These are phyloP conservation scores for Diaporthe ampelina DNA, from an alignment of 2,329 filamentous ascomycete species.

Conservation along the genomic window DNA sequence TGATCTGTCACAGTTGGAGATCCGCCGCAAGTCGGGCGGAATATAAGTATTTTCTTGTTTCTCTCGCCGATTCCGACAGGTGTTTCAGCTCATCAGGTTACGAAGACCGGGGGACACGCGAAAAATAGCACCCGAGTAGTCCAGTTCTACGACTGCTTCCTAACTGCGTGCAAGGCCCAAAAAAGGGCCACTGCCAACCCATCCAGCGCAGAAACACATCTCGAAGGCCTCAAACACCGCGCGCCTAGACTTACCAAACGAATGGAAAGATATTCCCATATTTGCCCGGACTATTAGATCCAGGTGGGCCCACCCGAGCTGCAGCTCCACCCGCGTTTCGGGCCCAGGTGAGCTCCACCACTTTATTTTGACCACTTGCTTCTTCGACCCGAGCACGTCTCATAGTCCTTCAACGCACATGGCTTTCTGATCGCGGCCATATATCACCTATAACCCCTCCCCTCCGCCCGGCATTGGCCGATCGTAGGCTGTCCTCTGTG, in stretches of 20 bases:
- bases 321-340: conserved; percentile 25
- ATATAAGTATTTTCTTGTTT: not conserved
- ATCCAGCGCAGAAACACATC: not conserved
- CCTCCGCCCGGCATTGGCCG: too few relatives aligned
- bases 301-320: conserved; percentile 16
- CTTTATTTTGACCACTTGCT: conserved; percentile 36
- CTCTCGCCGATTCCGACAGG: not conserved
- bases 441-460: not conserved
- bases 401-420: not conserved
- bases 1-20: too few relatives aligned
- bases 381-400: not conserved
- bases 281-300: not conserved
- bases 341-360: conserved; percentile 24
- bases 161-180: too few relatives aligned
- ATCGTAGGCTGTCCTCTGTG: not conserved
- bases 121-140: not conserved
- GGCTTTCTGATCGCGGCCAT: not conserved
- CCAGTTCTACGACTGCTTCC: not conserved
- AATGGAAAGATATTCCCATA: not conserved
- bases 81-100: not conserved
- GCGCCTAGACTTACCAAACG: not conserved
- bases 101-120: not conserved
- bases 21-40: not conserved
- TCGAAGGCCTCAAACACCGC: too few relatives aligned
- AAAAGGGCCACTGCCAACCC: not conserved